These are phyloP conservation scores for Mercurialis annua DNA, from an alignment of 345 rosid genomes.

Conservation along the genomic window DNA sequence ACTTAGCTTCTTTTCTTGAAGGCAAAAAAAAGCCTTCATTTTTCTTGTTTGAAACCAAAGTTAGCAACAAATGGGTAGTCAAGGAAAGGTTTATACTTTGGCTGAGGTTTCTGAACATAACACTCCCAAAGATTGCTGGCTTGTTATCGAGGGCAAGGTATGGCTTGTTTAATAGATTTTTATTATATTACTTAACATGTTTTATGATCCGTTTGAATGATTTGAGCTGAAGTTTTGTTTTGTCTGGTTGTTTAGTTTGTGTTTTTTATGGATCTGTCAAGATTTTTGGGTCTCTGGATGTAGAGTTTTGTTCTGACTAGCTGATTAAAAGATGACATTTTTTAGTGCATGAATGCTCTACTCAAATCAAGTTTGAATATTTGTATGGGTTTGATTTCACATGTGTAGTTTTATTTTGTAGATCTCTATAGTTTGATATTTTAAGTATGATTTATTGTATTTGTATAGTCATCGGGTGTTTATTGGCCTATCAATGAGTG, in stretches of 20 bases:
- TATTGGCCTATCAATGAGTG: not conserved
- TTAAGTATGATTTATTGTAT: not conserved
- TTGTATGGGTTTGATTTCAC: too few species aligned
- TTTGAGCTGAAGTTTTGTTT: too few species aligned
- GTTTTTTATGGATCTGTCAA: constrained; percentile 4
- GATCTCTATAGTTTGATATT: not conserved
- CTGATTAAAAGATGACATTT: not conserved
- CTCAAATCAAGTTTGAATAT: too few species aligned
- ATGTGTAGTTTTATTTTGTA: not conserved
- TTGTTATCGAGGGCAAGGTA: constrained; percentile 87
- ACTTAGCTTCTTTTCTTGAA: not conserved
- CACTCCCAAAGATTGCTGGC: constrained; percentile 72
- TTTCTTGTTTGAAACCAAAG: not conserved
- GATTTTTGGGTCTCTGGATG: not conserved
- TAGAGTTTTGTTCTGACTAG: not conserved
- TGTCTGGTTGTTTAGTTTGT: not conserved
- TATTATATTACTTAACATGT: not conserved
- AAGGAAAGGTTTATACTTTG: constrained; percentile 56
- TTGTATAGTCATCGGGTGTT: not conserved
- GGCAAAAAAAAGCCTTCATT: not conserved
- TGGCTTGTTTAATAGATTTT: too few species aligned
- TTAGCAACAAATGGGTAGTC: constrained; percentile 53
- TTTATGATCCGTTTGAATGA: not conserved
- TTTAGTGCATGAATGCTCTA: too few species aligned
- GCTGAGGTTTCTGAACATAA: constrained; percentile 75